Percentiles rank a stretch among this genome's conserved stretches.
Evolutionary conservation across 345 rosid genomes (phyloP).

Genomic region (Erysimum cheiranthoides): DNA sequence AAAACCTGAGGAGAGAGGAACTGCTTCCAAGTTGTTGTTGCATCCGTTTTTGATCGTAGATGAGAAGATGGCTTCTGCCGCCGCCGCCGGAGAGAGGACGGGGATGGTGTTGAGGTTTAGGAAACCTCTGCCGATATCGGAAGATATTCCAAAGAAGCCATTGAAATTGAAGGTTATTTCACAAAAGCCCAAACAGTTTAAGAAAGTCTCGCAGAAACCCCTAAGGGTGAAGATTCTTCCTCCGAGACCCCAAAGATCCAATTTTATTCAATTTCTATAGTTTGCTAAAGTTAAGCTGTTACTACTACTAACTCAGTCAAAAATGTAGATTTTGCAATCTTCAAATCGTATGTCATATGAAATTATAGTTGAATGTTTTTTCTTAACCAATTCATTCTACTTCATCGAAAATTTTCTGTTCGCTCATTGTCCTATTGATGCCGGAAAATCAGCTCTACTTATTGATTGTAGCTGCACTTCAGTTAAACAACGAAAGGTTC

Average conservation of each 20-base stretch:
- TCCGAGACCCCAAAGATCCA: constrained; percentile 9
- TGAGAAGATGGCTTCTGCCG: neutral
- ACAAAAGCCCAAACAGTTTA: neutral
- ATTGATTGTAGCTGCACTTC: neutral
- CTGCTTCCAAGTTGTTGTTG: constrained; percentile 37
- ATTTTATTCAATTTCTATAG: neutral
- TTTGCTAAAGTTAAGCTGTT: neutral
- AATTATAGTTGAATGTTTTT: neutral
- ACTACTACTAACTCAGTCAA: neutral
- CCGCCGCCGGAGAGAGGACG: constrained; percentile 13
- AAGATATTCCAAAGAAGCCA: constrained; percentile 25
- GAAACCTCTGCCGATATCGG: constrained; percentile 4
- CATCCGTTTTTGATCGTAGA: constrained; percentile 39
- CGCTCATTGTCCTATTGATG: neutral
- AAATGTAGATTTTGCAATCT: constrained; percentile 9
- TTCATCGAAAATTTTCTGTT: no score
- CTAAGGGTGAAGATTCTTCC: neutral
- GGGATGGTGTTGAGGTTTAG: constrained; percentile 31
- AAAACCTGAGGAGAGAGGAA: constrained; percentile 32
- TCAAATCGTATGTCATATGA: neutral
- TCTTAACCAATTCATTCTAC: no score
- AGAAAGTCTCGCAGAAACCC: constrained; percentile 11
- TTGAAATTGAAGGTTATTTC: constrained; percentile 16
- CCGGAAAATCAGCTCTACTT: neutral
- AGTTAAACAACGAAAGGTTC: constrained; percentile 6